Conservation (phyloP, 2,329 filamentous ascomycete species). For the Coniochaeta sp. region DNA sequence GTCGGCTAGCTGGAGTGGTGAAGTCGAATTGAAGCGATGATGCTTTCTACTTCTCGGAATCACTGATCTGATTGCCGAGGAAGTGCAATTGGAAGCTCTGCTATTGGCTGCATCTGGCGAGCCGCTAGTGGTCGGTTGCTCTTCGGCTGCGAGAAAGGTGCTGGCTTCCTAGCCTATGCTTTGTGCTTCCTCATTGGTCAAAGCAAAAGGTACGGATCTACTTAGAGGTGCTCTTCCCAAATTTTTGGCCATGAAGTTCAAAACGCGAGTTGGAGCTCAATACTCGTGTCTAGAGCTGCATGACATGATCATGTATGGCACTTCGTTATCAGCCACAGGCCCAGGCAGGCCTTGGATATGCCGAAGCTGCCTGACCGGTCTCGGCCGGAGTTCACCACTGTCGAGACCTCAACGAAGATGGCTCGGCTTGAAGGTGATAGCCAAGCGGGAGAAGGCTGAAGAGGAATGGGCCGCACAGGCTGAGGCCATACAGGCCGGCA, state of each 20-base stretch:
- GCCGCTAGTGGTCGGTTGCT: not conserved
- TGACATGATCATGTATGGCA: not conserved
- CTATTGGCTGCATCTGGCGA: constrained; percentile 32
- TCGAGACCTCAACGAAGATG: constrained; percentile 21
- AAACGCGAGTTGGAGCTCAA: not conserved
- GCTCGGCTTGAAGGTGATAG: constrained; percentile 32
- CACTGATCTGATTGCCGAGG: constrained; percentile 38
- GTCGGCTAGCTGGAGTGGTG: not conserved
- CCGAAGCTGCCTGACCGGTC: constrained; percentile 7
- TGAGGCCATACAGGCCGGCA: constrained; percentile 38
- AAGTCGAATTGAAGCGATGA: constrained; percentile 15
- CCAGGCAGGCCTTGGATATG: constrained; percentile 4
- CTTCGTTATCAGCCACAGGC: not conserved
- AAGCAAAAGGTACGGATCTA: not conserved
- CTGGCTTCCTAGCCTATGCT: too few relatives aligned
- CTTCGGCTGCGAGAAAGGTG: constrained; percentile 19
- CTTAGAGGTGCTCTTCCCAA: not conserved
- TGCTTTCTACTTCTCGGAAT: constrained; percentile 8
- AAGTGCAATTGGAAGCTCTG: constrained; percentile 32
- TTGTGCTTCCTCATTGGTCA: not conserved
- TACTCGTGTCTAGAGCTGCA: not conserved
- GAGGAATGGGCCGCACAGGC: constrained; percentile 41
- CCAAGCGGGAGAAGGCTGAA: constrained; percentile 33
- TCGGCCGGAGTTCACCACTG: constrained; percentile 2
- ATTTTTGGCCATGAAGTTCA: not conserved